phyloP scores from a whole-genome alignment of 768 basidiomycete genomes.

The Hebeloma cylindrosporum region DNA sequence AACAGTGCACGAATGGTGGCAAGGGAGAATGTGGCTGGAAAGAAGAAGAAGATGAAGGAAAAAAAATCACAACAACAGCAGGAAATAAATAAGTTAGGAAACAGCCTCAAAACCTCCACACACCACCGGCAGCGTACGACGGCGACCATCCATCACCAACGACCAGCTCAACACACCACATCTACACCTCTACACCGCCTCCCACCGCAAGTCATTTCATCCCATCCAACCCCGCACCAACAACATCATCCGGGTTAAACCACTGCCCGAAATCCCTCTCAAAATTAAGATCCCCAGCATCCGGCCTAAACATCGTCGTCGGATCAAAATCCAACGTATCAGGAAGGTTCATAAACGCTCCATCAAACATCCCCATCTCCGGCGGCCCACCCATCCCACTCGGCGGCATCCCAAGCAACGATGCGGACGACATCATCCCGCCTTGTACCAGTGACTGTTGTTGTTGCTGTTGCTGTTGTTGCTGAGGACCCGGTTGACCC shows the following conservation, averaged over 20 bases:
- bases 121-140: background rate
- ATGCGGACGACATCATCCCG: conserved; percentile 17
- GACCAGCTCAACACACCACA: conserved; percentile 1
- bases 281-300: conserved; percentile 59
- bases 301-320: conserved; percentile 39
- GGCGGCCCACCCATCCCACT: conserved; percentile 13
- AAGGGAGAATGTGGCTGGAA: background rate
- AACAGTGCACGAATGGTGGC: background rate
- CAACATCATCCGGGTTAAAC: conserved; percentile 61
- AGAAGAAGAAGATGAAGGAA: background rate
- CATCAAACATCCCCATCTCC: conserved; percentile 12
- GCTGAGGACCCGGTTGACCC: background rate
- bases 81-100: background rate
- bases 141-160: background rate
- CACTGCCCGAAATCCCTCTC: conserved; percentile 77
- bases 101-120: background rate
- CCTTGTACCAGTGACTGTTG: conserved; percentile 4
- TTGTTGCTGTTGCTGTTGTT: background rate
- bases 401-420: no score
- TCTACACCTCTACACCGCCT: no score
- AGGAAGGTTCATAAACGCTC: conserved; percentile 7
- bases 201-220: conserved; percentile 26
- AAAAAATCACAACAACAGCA: background rate
- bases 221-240: conserved; percentile 29
- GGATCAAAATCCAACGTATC: conserved; percentile 35